Percentiles rank a stretch among this genome's conserved stretches.
Conservation (phyloP, 345 rosid genomes). For the Cardamine resedifolia region DNA sequence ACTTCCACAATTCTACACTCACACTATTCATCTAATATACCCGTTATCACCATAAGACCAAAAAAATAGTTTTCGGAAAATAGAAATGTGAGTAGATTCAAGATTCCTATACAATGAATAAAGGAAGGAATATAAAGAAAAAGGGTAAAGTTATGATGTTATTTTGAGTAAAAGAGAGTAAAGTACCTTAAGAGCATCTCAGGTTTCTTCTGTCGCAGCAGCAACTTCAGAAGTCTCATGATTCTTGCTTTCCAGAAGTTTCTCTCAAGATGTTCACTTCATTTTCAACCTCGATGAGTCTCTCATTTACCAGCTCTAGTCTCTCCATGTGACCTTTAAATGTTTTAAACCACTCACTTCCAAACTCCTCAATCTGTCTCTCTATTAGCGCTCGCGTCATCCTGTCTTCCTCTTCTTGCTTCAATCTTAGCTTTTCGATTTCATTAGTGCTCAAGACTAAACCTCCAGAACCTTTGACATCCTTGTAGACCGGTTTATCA, state of each 20-base stretch:
- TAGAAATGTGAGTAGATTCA: neutral
- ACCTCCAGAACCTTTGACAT: constrained; percentile 75
- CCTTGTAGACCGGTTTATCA: constrained; percentile 64
- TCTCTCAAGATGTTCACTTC: constrained; percentile 47
- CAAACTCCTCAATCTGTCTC: constrained; percentile 57
- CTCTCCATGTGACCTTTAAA: constrained; percentile 37
- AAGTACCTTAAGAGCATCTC: constrained; percentile 31
- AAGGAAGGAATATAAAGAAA: neutral
- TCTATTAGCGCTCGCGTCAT: constrained; percentile 37
- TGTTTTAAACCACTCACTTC: constrained; percentile 37
- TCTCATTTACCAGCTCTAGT: constrained; percentile 37
- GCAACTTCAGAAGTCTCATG: constrained; percentile 35
- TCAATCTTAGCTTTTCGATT: constrained; percentile 62
- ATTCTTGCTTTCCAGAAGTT: constrained; percentile 34
- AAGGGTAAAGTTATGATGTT: neutral
- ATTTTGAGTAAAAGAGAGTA: neutral
- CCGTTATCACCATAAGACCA: neutral
- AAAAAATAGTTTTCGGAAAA: neutral
- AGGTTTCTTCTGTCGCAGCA: constrained; percentile 34
- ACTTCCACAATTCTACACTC: neutral
- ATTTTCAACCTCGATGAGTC: constrained; percentile 46
- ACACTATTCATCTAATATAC: neutral
- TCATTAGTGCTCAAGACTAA: constrained; percentile 67
- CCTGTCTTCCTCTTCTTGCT: constrained; percentile 75
- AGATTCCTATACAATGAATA: neutral